Conservation (phyloP, 2,329 filamentous ascomycete genomes). For the Sphaerulina vaccinii region DNA sequence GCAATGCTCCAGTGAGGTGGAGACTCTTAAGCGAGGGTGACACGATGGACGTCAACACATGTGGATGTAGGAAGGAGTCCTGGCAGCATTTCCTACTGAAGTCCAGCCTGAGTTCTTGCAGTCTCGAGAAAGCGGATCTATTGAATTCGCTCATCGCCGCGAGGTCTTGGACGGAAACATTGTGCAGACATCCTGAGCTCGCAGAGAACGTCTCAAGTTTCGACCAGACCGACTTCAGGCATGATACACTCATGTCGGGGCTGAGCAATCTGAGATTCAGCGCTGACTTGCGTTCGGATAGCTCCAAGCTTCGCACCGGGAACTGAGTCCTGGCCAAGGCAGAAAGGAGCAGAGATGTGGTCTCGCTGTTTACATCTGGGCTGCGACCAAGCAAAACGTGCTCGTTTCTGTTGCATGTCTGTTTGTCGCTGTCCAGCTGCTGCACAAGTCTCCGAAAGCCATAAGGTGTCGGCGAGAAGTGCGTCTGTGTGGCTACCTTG, state of each 20-base stretch:
- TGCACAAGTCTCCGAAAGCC: constrained; percentile 6
- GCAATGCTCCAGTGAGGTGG: constrained; percentile 3
- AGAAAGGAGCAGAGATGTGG: constrained; percentile 5
- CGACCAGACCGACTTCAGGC: background rate
- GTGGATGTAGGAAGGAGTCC: background rate
- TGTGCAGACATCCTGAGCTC: constrained; percentile 5
- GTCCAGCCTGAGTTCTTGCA: constrained; percentile 2
- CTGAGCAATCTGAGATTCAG: background rate
- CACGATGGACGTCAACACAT: background rate
- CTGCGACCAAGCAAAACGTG: constrained; percentile 1
- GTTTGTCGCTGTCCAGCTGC: constrained; percentile 1
- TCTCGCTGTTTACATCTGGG: constrained; percentile 6
- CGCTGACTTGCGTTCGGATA: background rate
- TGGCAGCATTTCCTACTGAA: constrained; percentile 3
- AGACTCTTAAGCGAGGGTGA: background rate
- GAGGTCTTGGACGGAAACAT: background rate
- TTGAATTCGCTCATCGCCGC: background rate
- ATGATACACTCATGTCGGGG: background rate
- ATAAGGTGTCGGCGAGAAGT: constrained; percentile 2
- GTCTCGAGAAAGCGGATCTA: background rate
- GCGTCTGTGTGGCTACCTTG: constrained; percentile 3
- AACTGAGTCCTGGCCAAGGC: constrained; percentile 3
- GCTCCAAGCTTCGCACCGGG: background rate
- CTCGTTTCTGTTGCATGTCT: constrained; percentile 1
- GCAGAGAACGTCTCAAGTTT: background rate